Percentiles rank a stretch among this genome's conserved stretches.
Evolutionary conservation across 202 grass and related monocot genomes (phyloP).

Genomic region (Bolboschoenoplectus hybrid): DNA sequence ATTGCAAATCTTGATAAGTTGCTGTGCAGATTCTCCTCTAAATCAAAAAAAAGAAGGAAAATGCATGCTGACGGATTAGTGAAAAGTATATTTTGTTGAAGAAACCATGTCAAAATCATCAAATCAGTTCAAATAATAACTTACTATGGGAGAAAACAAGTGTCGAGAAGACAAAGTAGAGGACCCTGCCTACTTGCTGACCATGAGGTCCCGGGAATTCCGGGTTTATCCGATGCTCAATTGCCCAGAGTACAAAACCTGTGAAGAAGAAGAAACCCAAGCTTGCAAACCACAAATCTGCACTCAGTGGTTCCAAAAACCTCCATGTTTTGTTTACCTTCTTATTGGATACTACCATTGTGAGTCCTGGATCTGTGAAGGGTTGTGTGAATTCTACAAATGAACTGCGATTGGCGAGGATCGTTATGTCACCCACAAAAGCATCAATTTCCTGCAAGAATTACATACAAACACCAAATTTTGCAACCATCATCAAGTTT

Average conservation of each 20-base stretch:
- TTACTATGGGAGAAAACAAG: conserved; percentile 10
- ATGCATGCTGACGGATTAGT: background rate
- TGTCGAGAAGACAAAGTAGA: background rate
- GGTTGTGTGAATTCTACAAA: background rate
- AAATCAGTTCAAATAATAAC: background rate
- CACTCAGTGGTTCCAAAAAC: background rate
- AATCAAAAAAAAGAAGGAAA: background rate
- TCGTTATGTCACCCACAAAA: background rate
- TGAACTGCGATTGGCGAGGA: background rate
- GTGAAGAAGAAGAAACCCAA: background rate
- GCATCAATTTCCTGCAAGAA: background rate
- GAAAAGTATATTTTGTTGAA: background rate
- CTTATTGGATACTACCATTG: conserved; percentile 10
- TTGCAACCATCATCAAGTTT: background rate
- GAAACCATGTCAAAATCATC: background rate
- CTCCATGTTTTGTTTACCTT: background rate
- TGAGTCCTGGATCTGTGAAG: background rate
- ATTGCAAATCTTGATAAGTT: conserved; percentile 2
- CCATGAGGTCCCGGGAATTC: background rate
- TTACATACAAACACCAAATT: background rate
- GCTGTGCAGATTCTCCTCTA: background rate
- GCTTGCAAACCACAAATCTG: conserved; percentile 4
- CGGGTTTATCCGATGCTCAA: background rate
- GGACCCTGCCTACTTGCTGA: background rate
- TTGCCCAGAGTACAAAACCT: background rate